Base-by-base conservation (phyloP, 306 rosid genomes). In the Cicer yamashitae region DNA sequence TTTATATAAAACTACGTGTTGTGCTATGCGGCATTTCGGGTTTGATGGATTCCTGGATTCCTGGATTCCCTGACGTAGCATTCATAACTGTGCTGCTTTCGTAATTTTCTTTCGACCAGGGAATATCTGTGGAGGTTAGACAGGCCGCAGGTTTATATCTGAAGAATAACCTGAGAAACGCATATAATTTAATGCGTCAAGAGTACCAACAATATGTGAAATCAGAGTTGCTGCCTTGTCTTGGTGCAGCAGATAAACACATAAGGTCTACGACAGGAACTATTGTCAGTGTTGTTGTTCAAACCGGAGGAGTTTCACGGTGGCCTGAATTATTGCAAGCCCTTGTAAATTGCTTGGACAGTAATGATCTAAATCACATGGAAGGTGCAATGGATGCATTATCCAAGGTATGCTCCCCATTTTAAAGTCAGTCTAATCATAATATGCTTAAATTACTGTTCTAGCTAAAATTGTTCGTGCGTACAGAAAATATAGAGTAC, bases 381-480 rank as follows among this genome's bases (percentile, higher is more conserved):
- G 99, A 96, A 89, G 99, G 99, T 64, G 99, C 98, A 51, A 96
- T 96, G 99, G 99, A 96, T 80, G 93, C 98, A 11, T 87, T 96
- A 70, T 96, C 98, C 73, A 96, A 96, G 98, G 99, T 96, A 80
- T 65, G 79, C 51, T 61, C 53, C 47, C 25, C 58, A 13, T 52
- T 64, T 67, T 65, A 18, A 67, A 51, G 60, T 63, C 48, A 10
- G 46, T 45, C 37, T 30, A 43, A 8, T 1, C 10, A 7, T 15
- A 58, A 8, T 78, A 13, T 73, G 68, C 37, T 58, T 64, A 62
- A 41, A 64, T 65, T 73, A 37, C 10, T 47, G 54, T 76, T 64
- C 43, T 71, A 48, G 53, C 44, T 67, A 56, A 53, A 79, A 34
- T 61, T 37, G 44, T 40, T 10, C 8, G 18, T 25, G 4, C 18